Conservation (phyloP, 2,329 filamentous ascomycete genomes). For the Talaromyces sp. region DNA sequence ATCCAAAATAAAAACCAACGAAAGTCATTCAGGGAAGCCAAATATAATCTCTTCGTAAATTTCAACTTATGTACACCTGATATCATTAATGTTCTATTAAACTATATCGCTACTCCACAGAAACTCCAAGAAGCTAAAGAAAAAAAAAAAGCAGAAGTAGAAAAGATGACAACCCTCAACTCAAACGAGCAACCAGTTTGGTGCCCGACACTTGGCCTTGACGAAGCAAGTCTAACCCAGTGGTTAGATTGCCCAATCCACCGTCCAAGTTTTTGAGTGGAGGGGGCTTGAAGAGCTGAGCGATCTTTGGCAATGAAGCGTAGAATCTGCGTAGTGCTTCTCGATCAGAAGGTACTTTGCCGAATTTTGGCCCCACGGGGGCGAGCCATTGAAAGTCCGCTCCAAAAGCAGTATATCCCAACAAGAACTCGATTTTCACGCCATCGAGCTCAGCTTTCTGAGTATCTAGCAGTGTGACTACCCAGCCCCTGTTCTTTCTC, state of each 20-base stretch:
- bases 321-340: constrained; percentile 17
- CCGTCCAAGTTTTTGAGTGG: constrained; percentile 11
- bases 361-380: constrained; percentile 15
- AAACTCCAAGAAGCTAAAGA: neutral
- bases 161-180: too few species aligned
- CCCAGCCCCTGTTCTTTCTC: constrained; percentile 11
- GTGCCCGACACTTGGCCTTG: constrained; percentile 16
- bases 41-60: too few species aligned
- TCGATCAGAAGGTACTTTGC: constrained; percentile 9
- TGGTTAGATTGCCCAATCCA: constrained; percentile 6
- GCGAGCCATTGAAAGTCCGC: constrained; percentile 16
- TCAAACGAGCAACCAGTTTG: constrained; percentile 12
- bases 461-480: constrained; percentile 14
- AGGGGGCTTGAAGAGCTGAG: constrained; percentile 9
- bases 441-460: constrained; percentile 10
- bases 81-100: neutral
- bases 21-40: too few species aligned
- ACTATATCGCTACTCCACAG: neutral
- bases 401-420: constrained; percentile 15
- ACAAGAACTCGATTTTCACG: constrained; percentile 13
- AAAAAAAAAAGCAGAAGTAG: neutral
- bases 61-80: too few species aligned
- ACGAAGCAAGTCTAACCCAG: constrained; percentile 15
- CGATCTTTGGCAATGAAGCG: constrained; percentile 5
- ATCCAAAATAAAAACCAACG: neutral